Base-by-base conservation (phyloP, 2,329 filamentous ascomycete genomes). In the Colletotrichum zoysiae region DNA sequence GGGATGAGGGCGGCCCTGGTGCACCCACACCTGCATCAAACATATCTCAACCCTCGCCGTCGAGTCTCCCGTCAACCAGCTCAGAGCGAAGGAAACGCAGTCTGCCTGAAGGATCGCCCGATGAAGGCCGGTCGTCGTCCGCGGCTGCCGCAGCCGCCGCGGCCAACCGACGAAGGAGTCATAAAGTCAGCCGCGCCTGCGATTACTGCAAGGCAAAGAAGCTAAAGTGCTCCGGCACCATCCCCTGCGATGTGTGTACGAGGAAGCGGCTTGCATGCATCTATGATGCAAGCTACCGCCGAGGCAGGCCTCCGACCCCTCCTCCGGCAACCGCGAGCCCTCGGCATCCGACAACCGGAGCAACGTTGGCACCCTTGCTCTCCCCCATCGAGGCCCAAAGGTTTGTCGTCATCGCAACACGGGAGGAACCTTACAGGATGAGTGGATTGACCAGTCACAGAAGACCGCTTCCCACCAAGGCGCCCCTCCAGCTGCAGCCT, bases 201-300 rank as follows among this genome's bases (percentile, higher is more conserved):
- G 82, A 83, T 66, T 76, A 76, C 40, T 83, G 82, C 77, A 83
- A 83, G 74, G 35, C 75, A 12, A 80, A 79, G 67, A 83, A 83
- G 70, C 74, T 80, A 18, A 81, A 78, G 75, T 83, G 82, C 64
- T 71, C 73, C n/a, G 82, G 82, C 0, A 82, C 79, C 0, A 66
- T 80, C 26, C 82, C 82, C 1, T 83, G 82, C 67, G 70, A 76
- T 1, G 74, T 76, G 1, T 83, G 81, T 55, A 74, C 74, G 0
- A 77, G 76, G 56, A 79, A 76, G 48, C 65, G 68, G 0, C 65
- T 80, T 8, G 61, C 74, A 1, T 83, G 81, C 50, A 76, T 78
- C n/a, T 83, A 83, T 61, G 76, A 82, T 67, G 75, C 81, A 0
- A 75, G 75, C 23, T 83, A 83, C 57, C 76, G 76, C 33, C 79